Base-by-base conservation (phyloP, 225 moss, liverwort and hornwort species). In the Sphagnum contortum region DNA sequence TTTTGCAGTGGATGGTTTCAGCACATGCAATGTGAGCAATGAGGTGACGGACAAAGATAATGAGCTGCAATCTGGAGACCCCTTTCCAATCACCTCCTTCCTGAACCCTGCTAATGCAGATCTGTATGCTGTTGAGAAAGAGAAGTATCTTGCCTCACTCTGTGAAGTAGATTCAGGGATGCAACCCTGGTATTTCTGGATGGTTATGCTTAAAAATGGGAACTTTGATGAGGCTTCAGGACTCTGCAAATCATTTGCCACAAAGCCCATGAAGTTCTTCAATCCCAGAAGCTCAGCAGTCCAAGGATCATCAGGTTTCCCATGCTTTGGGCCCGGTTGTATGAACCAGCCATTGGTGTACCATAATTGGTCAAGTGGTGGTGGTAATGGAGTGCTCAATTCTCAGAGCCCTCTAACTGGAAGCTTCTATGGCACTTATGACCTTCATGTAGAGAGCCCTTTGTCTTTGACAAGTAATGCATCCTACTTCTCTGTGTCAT, bases 141-240 rank as follows among this genome's bases (percentile, higher is more conserved):
- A 86, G 77, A 85, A 85, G 66, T 94, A 89, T 57, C 74, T 94
- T 6, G 94, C 76, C 5, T 75, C 75, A 6, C 74, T 89, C 3
- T 94, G 94, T 70, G 68, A 73, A 50, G 74, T 56, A 8, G 66
- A 66, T 0, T 55, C 45, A 12, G 4, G 64, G 3, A 7, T 46
- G 8, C 3, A 52, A 44, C 79, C 91, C 8, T 94, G 94, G 94
- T 76, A 84, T 64, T 94, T 89, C 59, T 94, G 94, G 94, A 94
- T 89, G 94, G 75, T 94, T 68, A 94, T 94, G 94, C 80, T 94
- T 55, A 94, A 94, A 74, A 94, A 91, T 69, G 94, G 91, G 10
- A 94, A 94, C 67, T 94, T 81, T 44, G 91, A 94, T 59, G 3
- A 65, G 48, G 67, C 72, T 0, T 84, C 89, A 12, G 79, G 80